Evolutionary conservation across 2,329 filamentous ascomycete genomes (phyloP), one percentile per base, ranked within the genome.

Genomic region (Pezicula neosporulosa): DNA sequence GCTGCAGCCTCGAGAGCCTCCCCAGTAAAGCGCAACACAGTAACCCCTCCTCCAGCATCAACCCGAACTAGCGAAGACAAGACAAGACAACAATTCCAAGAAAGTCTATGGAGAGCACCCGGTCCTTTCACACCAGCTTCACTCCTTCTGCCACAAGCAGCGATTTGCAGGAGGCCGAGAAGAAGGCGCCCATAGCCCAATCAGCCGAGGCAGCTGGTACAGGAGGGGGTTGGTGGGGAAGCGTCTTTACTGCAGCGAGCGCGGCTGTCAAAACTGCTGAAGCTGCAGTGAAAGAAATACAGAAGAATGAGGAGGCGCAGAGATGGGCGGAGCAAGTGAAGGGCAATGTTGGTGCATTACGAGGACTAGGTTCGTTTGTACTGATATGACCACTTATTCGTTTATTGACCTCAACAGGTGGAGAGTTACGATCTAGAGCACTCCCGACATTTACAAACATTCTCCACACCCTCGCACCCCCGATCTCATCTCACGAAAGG

Each of bases 401-500:
- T 35, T 36, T 54, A 54, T 56, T 58, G 36, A 50, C 37, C 18
- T 38, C 46, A 52, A 48, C 66, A 96, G 92, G 92, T 59, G 92
- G 91, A 65, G 92, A 96, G 66, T 77, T 96, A 56, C 85, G 86
- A 62, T 86, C 87, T 62, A 87, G 90, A 62, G 94, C 94, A 51
- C 77, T 99, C 30, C 94, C 94, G 28, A 97, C 94, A 43, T 96
- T 99, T 67, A 93, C 92, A 67, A 90, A 91, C 65, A 87, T 99
- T 63, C 83, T 99, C 56, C 90, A 97, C 70, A 97, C 92, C 24
- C 85, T 99, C 58, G 94, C 94, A 0, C 94, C 94, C 43, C 94
- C 94, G 10, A 99, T 99, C 65, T 92, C 91, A 50, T 94, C 93
- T 8, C 94, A 99, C 72, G 94, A 99, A 73, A 89, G 93, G 46